Conservation (phyloP, 306 rosid genomes). For the Rubus idaeus region DNA sequence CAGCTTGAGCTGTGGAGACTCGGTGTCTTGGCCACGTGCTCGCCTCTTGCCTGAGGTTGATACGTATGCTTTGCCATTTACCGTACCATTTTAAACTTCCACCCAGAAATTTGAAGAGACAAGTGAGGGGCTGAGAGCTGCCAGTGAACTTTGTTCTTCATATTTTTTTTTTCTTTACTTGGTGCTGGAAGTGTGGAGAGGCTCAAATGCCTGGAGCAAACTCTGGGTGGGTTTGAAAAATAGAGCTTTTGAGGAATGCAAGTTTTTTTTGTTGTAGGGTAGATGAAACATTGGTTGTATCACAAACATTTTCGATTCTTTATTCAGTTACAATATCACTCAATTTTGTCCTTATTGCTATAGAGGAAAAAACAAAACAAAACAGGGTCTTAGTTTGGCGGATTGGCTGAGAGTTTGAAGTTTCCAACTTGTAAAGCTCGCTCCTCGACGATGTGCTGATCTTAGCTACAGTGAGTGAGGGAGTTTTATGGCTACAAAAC, state of each 20-base stretch:
- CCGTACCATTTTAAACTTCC: slow-evolving; percentile 15
- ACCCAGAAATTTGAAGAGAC: slow-evolving; percentile 1
- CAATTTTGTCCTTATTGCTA: background rate
- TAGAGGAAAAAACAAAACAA: no score
- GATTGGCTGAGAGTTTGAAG: no score
- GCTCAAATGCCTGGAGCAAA: background rate
- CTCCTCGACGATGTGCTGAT: no score
- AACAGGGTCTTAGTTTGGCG: no score
- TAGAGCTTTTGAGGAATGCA: background rate
- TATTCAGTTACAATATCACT: background rate
- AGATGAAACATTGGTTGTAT: slow-evolving; percentile 5
- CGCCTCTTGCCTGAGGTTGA: slow-evolving; percentile 18
- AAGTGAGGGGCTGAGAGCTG: slow-evolving; percentile 23
- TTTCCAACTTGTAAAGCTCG: no score
- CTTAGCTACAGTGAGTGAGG: no score
- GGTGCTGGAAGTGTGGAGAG: background rate
- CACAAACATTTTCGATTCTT: slow-evolving; percentile 21
- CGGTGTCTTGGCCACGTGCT: slow-evolving; percentile 13
- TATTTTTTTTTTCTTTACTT: background rate
- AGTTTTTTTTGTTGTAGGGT: slow-evolving; percentile 4
- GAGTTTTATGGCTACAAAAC: no score
- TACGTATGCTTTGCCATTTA: slow-evolving; percentile 25
- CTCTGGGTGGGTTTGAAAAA: background rate
- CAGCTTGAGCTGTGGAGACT: background rate
- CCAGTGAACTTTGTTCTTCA: slow-evolving; percentile 14